A percentile compares a stretch with the other conserved stretches of the same genome.
Evolutionary conservation across 1,284 basidiomycete genomes (phyloP).

Genomic region (Puccinia triticina): DNA sequence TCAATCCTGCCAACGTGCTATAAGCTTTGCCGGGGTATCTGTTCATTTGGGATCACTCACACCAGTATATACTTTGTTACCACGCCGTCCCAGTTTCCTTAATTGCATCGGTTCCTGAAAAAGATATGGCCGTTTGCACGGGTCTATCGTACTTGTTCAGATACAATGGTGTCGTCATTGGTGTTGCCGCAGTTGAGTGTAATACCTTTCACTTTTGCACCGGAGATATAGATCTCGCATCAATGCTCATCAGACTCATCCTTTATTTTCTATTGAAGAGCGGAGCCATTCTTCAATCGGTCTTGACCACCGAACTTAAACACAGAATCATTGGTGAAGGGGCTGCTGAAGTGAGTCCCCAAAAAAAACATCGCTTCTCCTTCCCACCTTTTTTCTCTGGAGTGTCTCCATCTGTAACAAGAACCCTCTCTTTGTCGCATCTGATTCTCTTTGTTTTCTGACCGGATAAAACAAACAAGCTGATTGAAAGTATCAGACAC

Average conservation of each 20-base stretch:
- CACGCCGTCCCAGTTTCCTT: constrained; percentile 48
- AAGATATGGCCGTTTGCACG: constrained; percentile 58
- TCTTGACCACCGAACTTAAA: constrained; percentile 26
- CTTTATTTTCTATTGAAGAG: constrained; percentile 1
- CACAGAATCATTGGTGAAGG: constrained; percentile 38
- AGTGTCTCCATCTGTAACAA: not conserved
- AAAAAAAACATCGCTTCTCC: not conserved
- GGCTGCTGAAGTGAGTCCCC: constrained; percentile 13
- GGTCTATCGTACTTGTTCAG: constrained; percentile 60
- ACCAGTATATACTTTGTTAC: not conserved
- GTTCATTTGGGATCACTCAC: not conserved
- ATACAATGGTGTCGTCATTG: constrained; percentile 59
- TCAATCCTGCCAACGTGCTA: not conserved
- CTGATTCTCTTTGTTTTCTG: not conserved
- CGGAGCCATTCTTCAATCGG: constrained; percentile 35
- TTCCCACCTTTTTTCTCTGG: not conserved
- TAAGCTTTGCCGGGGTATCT: not conserved
- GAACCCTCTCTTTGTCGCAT: not conserved
- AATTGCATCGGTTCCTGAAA: constrained; percentile 57
- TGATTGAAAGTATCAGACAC: constrained; percentile 30
- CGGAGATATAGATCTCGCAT: not conserved
- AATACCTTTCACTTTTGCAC: not conserved
- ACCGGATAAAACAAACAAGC: not conserved
- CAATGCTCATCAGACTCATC: not conserved
- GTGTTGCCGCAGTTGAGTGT: constrained; percentile 55